Conservation (phyloP, 1,284 basidiomycete species). For the Sporisorium iseilematis-ciliati region DNA sequence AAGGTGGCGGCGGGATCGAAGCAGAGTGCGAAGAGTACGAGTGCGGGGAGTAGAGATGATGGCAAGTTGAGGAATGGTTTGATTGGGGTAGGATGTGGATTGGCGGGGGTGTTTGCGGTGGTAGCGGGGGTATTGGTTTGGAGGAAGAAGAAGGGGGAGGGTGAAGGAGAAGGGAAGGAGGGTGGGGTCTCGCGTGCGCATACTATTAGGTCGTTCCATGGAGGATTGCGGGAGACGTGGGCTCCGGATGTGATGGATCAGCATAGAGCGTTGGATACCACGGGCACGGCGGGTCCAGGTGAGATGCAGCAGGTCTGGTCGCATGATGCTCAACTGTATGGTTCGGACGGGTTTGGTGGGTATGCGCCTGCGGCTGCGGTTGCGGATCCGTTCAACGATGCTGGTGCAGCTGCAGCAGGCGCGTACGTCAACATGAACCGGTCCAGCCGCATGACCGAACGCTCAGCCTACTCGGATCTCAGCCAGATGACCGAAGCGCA, state of each 20-base stretch:
- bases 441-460: conserved; percentile 54
- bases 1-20: conserved; percentile 14
- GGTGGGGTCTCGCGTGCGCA: conserved; percentile 37
- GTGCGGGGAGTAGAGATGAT: conserved; percentile 14
- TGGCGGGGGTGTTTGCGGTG: conserved; percentile 46
- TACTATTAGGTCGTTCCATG: conserved; percentile 54
- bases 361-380: conserved; percentile 12
- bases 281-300: too few species aligned
- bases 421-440: conserved; percentile 51
- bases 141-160: conserved; percentile 37
- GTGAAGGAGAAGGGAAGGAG: conserved; percentile 14
- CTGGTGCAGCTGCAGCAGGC: neutral
- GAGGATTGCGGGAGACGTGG: conserved; percentile 61
- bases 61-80: conserved; percentile 53
- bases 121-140: conserved; percentile 44
- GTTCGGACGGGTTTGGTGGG: conserved; percentile 36
- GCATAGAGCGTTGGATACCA: conserved; percentile 23
- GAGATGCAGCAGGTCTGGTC: conserved; percentile 44
- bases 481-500: conserved; percentile 57
- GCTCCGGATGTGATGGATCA: conserved; percentile 49
- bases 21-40: conserved; percentile 15
- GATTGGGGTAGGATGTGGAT: conserved; percentile 55
- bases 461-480: conserved; percentile 41
- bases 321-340: conserved; percentile 18
- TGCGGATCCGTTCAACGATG: conserved; percentile 37